Evolutionary conservation across 106 monocot species (phyloP), one percentile per base, ranked within the genome.

Genomic region (Dioscorea dumetorum): DNA sequence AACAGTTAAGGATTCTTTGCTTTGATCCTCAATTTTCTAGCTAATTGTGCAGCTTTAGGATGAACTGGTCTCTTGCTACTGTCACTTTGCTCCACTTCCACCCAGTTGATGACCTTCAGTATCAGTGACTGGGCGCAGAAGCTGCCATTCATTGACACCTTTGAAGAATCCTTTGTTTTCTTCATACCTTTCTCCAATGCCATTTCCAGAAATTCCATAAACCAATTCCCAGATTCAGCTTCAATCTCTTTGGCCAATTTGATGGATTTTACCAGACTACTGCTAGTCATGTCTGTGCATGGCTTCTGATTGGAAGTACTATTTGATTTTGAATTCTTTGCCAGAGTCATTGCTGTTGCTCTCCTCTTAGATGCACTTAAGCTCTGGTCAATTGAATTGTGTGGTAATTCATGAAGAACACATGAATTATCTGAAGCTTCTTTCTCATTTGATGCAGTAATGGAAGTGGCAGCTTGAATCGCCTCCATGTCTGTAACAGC

Each of bases 61-160:
- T 99, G 92, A 64, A 70, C 72, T 14, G 69, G 78, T 51, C 64
- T 79, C 81, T 78, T 95, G 50, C 73, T 73, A 56, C 66, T 35
- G 20, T 84, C 79, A 35, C 70, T 74, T 66, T 89, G 91, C 74
- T 97, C 97, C 73, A 90, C 70, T 73, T 92, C 89, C 24, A 97
- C 60, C 97, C 97, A 97, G 75, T 97, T 97, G 24, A 97, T 78
- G 34, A 97, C 87, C 54, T 90, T 85, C 6, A 97, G 65, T 59
- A 91, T 75, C 69, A 90, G 33, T 0, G 82, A 83, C 52, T 97
- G 88, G 0, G 88, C 84, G 57, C 86, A 91, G 34, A 32, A 5
- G 12, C 48, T 18, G 60, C 28, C 28, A 28, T 28, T 28, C 28
- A 28, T 28, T 1, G 28, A 28, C 28, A 28, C 28, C 22, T 54